phyloP scores from a whole-genome alignment of 2,329 filamentous ascomycete genomes.

The Botrytis hyacinthi region DNA sequence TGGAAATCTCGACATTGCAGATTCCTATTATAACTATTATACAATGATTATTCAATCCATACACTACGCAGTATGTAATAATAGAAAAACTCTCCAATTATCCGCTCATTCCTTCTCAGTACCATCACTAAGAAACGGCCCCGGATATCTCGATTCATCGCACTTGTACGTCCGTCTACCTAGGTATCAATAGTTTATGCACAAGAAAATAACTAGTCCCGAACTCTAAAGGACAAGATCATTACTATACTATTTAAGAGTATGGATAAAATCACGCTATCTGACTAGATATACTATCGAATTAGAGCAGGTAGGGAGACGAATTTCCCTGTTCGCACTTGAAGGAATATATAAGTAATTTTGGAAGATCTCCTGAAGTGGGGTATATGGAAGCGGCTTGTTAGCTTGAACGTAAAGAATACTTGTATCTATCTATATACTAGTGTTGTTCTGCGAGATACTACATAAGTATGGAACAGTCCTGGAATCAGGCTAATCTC shows the following conservation, averaged over 20 bases:
- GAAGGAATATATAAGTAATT: too few relatives aligned
- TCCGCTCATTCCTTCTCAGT: too few relatives aligned
- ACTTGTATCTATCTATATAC: too few relatives aligned
- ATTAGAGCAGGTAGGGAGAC: not conserved
- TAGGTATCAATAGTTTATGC: too few relatives aligned
- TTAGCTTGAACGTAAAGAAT: too few relatives aligned
- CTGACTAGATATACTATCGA: accelerated
- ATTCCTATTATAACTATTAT: not conserved
- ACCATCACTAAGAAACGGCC: not conserved
- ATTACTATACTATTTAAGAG: not conserved
- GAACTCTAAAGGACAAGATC: not conserved
- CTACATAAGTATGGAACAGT: too few relatives aligned
- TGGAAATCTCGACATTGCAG: not conserved
- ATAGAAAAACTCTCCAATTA: too few relatives aligned
- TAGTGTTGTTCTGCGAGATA: too few relatives aligned
- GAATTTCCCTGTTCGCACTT: not conserved
- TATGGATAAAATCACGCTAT: not conserved
- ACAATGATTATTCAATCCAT: not conserved
- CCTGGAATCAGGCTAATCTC: too few relatives aligned
- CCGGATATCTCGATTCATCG: not conserved
- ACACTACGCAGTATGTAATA: too few relatives aligned
- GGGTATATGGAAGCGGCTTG: not conserved
- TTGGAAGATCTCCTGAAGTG: not conserved
- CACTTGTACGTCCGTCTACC: too few relatives aligned
- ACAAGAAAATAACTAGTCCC: not conserved